phyloP scores from a whole-genome alignment of 2,329 filamentous ascomycete species.

The Metarhizium rileyi region DNA sequence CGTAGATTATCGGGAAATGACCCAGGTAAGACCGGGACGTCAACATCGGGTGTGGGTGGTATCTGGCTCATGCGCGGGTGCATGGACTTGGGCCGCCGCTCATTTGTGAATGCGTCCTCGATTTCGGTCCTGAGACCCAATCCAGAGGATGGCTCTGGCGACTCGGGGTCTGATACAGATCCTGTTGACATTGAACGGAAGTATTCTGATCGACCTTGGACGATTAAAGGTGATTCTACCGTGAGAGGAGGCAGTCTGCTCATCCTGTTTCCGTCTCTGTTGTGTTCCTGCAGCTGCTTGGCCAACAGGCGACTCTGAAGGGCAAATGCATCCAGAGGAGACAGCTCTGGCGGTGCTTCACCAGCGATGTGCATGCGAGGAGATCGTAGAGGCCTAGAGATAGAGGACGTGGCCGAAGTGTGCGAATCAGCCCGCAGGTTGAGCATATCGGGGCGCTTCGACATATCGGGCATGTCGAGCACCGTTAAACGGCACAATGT shows the following conservation, averaged over 20 bases:
- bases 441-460: conserved; percentile 46
- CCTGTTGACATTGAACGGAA: conserved; percentile 67
- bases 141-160: conserved; percentile 18
- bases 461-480: conserved; percentile 29
- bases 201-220: conserved; percentile 68
- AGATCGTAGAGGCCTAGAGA: conserved; percentile 52
- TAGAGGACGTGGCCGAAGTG: conserved; percentile 33
- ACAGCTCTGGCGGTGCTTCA: conserved; percentile 79
- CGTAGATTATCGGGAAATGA: conserved; percentile 29
- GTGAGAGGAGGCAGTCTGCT: conserved; percentile 79
- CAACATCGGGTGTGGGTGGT: conserved; percentile 39
- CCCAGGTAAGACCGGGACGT: conserved; percentile 35
- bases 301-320: conserved; percentile 82
- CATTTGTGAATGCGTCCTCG: conserved; percentile 41
- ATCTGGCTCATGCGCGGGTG: conserved; percentile 64
- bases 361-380: conserved; percentile 68
- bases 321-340: conserved; percentile 90
- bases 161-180: conserved; percentile 30
- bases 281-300: conserved; percentile 73
- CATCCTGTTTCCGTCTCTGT: conserved; percentile 64
- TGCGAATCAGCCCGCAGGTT: conserved; percentile 51
- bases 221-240: conserved; percentile 68
- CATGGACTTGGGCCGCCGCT: conserved; percentile 60
- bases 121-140: conserved; percentile 44
- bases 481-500: conserved; percentile 6